Conservation (phyloP, 228 moss, liverwort and hornwort genomes). For the Sphagnum fallax region DNA sequence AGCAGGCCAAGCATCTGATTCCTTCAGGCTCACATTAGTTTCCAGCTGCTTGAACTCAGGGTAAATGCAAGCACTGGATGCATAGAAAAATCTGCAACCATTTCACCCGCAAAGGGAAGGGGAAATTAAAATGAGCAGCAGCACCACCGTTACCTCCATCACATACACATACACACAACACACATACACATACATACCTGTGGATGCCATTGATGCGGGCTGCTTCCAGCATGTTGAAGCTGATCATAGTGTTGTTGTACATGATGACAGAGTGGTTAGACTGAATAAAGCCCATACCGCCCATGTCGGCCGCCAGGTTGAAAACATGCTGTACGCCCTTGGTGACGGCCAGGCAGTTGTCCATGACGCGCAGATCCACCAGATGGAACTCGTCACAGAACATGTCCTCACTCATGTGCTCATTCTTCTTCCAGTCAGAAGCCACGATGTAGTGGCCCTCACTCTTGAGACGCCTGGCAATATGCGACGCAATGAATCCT, state of each 20-base stretch:
- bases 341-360: constrained; percentile 37
- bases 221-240: constrained; percentile 42
- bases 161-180: background rate
- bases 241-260: constrained; percentile 48
- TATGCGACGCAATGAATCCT: constrained; percentile 49
- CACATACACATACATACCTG: constrained; percentile 12
- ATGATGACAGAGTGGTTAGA: constrained; percentile 29
- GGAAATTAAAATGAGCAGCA: background rate
- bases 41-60: constrained; percentile 54
- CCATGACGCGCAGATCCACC: constrained; percentile 40
- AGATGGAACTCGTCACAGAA: constrained; percentile 47
- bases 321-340: constrained; percentile 44
- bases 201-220: constrained; percentile 45
- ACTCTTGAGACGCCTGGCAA: constrained; percentile 44
- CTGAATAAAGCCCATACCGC: constrained; percentile 43
- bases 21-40: constrained; percentile 30
- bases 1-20: constrained; percentile 55
- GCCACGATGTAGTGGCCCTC: constrained; percentile 44
- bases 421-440: constrained; percentile 50
- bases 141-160: background rate
- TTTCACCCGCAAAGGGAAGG: background rate
- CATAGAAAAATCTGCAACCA: constrained; percentile 34
- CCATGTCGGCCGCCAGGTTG: constrained; percentile 43
- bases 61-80: constrained; percentile 48
- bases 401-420: constrained; percentile 47